Conservation (phyloP, 371 early-diverging fungal species). For the Lichtheimia ornata region DNA sequence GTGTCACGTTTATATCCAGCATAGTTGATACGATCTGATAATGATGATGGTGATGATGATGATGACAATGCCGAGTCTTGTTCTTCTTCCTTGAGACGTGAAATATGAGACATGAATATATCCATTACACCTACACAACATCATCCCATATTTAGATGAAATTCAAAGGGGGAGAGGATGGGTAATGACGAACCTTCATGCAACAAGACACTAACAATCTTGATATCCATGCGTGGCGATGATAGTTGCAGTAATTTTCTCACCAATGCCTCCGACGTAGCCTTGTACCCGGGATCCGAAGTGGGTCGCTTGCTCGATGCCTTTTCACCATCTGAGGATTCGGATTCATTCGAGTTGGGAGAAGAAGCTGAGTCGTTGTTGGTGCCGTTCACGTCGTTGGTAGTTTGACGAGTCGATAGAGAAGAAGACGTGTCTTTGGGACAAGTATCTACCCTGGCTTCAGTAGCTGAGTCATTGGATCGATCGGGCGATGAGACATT, state of each 20-base stretch:
- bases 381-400: no score
- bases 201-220: conserved; percentile 46
- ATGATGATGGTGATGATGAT: neutral
- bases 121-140: conserved; percentile 48
- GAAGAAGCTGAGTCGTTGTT: no score
- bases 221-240: conserved; percentile 40
- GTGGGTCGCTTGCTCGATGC: neutral
- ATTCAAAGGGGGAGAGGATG: neutral
- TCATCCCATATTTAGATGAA: neutral
- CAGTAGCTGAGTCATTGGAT: neutral
- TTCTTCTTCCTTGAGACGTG: conserved; percentile 20
- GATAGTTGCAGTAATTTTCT: conserved; percentile 39
- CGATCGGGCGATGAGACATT: conserved; percentile 1
- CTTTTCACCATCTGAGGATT: no score
- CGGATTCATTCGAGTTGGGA: neutral
- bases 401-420: no score
- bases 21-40: conserved; percentile 22
- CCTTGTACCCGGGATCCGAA: conserved; percentile 27
- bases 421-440: no score
- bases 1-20: conserved; percentile 26
- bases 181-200: conserved; percentile 36
- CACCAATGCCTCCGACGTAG: conserved; percentile 45
- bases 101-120: conserved; percentile 45
- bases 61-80: neutral
- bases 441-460: neutral